Percentiles rank a stretch among this genome's conserved stretches.
Conservation (phyloP, 371 early-diverging fungal genomes). For the Haplosporangium sp. region DNA sequence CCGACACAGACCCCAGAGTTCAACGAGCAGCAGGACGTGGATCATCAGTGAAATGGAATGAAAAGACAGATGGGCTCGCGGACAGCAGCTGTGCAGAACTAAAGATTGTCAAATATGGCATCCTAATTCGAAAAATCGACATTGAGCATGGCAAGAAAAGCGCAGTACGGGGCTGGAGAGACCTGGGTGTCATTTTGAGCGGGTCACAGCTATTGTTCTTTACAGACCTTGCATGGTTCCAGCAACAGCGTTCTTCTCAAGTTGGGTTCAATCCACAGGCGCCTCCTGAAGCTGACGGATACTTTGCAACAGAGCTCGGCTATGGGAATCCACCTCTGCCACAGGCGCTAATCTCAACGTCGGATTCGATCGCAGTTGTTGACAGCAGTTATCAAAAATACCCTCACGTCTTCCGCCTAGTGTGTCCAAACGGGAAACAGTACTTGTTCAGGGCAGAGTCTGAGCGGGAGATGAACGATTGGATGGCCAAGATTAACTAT, state of each 20-base stretch:
- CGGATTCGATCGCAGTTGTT: constrained; percentile 75
- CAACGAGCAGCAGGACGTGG: constrained; percentile 3
- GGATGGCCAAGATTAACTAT: constrained; percentile 86
- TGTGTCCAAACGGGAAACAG: constrained; percentile 76
- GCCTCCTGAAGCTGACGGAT: constrained; percentile 45
- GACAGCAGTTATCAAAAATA: constrained; percentile 79
- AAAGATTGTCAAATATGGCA: constrained; percentile 77
- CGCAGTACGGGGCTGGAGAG: constrained; percentile 78
- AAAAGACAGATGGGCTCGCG: constrained; percentile 20
- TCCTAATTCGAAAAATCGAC: constrained; percentile 79
- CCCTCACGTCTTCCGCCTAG: constrained; percentile 80
- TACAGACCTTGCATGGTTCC: constrained; percentile 64
- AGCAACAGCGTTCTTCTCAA: constrained; percentile 37
- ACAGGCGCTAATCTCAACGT: constrained; percentile 70
- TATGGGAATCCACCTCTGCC: constrained; percentile 57
- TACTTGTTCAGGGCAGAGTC: constrained; percentile 73
- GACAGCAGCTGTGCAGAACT: constrained; percentile 60
- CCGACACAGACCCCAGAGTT: not conserved
- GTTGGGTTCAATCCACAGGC: constrained; percentile 33
- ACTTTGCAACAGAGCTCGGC: constrained; percentile 29
- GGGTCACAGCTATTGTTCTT: constrained; percentile 84
- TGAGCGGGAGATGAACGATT: constrained; percentile 80
- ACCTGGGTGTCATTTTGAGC: constrained; percentile 78
- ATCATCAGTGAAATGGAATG: not conserved
- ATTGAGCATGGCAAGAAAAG: constrained; percentile 76